Conservation (phyloP, 441 rosid species). For the Syzygium malaccense region DNA sequence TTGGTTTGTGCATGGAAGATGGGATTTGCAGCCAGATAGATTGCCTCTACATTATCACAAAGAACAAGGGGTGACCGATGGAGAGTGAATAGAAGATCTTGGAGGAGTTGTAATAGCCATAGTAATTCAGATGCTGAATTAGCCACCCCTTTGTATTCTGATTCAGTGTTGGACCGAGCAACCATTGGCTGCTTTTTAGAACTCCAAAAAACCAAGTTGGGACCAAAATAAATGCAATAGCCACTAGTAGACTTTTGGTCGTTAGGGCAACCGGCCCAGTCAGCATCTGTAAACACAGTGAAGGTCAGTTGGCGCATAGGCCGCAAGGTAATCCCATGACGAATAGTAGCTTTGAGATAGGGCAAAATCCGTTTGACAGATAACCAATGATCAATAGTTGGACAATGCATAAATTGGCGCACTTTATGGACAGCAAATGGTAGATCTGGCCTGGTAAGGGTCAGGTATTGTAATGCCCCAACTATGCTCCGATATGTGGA, state of each 20-base stretch:
- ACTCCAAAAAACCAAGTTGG: not conserved
- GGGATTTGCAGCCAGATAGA: no score
- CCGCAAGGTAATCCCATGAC: not conserved
- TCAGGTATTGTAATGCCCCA: no score
- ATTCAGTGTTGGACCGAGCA: not conserved
- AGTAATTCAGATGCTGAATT: no score
- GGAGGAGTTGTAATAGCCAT: no score
- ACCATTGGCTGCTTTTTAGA: not conserved
- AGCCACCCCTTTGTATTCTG: not conserved
- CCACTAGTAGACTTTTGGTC: not conserved
- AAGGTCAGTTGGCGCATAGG: not conserved
- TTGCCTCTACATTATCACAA: no score
- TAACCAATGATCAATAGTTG: not conserved
- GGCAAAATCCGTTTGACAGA: not conserved
- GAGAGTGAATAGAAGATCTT: no score
- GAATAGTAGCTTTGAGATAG: not conserved
- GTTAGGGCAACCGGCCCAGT: not conserved
- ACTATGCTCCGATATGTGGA: no score
- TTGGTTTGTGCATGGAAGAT: no score
- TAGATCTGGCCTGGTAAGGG: no score
- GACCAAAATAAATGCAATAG: not conserved
- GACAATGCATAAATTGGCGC: not conserved
- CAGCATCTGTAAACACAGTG: not conserved
- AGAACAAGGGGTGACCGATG: no score
- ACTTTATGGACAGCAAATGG: not conserved